phyloP scores from a whole-genome alignment of 2,329 filamentous ascomycete genomes.

The Sordariomycetes sp. region DNA sequence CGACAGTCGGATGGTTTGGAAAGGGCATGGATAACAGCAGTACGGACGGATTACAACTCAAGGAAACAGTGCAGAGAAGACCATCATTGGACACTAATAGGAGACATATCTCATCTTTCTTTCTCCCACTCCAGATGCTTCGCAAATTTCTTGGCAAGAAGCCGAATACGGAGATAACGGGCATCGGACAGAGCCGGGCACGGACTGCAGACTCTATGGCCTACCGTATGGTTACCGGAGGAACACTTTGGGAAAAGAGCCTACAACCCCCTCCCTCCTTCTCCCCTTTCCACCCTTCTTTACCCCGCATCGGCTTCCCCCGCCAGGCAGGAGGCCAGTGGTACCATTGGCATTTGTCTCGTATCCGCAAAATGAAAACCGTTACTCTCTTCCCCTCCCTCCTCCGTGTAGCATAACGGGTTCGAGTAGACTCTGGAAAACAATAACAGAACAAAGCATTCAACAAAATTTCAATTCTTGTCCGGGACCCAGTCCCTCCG shows the following conservation, averaged over 20 bases:
- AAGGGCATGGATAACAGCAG: too few species aligned
- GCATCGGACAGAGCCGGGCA: neutral
- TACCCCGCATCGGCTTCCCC: neutral
- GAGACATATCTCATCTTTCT: too few species aligned
- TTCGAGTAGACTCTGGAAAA: neutral
- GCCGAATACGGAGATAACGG: neutral
- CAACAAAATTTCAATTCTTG: neutral
- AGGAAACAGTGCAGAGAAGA: too few species aligned
- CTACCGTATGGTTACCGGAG: too few species aligned
- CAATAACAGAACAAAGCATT: neutral
- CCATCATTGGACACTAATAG: too few species aligned
- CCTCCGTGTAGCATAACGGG: neutral
- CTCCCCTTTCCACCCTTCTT: neutral
- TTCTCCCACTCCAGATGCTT: too few species aligned
- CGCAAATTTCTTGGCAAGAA: too few species aligned
- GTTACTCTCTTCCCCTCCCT: neutral
- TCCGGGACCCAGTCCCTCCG: neutral
- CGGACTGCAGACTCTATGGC: neutral
- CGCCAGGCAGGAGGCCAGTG: neutral
- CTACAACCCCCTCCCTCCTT: neutral
- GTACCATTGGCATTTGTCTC: neutral
- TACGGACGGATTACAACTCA: too few species aligned
- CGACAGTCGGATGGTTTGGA: too few species aligned
- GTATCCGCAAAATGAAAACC: neutral
- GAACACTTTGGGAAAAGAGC: neutral